Evolutionary conservation across 805 yeast species (phyloP), one percentile per base, ranked within the genome.

Genomic region (Maudiozyma turicensis): DNA sequence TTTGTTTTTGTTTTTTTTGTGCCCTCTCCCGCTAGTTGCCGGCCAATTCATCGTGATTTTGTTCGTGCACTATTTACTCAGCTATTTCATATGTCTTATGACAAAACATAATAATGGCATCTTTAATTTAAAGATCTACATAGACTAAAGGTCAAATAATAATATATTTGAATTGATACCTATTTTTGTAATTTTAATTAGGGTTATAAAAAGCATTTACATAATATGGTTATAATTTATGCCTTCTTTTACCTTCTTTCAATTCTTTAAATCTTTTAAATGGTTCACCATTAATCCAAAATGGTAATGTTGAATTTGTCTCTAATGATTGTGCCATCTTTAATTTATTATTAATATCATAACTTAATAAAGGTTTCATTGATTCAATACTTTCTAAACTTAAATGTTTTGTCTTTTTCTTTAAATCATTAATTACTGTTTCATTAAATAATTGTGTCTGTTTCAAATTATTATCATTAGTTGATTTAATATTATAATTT

Each of bases 401-500:
- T 50, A 72, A 60, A 28, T n/a, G 13, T n/a, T 13, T 26, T 43
- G 63, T 65, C 46, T 63, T 57, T n/a, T 54, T 43, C 52, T 58
- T 56, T 48, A 74, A 58, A 49, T 74, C 76, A n/a, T 60, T 56
- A 44, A 67, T 58, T 6, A 76, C 77, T 29, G 62, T 57, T 29
- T 59, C 57, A 59, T 78, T 78, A 64, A 77, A 78, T 50, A 70
- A 70, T 30, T 72, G 75, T 1, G 74, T 65, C 43, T 11, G 14
- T 28, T 26, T 11, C 5, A 28, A 11, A 40, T 11, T n/a, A 40
- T 40, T 13, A 14, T 71, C 66, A n/a, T 55, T 3, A 39, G 33
- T 53, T 20, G 8, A 8, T 7, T n/a, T n/a, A 48, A 69, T 54
- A 30, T 72, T 63, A 59, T 75, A 82, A 30, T 78, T 65, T 63